Evolutionary conservation across 2,329 filamentous ascomycete species (phyloP).

Genomic region (Ophiostoma sp.): DNA sequence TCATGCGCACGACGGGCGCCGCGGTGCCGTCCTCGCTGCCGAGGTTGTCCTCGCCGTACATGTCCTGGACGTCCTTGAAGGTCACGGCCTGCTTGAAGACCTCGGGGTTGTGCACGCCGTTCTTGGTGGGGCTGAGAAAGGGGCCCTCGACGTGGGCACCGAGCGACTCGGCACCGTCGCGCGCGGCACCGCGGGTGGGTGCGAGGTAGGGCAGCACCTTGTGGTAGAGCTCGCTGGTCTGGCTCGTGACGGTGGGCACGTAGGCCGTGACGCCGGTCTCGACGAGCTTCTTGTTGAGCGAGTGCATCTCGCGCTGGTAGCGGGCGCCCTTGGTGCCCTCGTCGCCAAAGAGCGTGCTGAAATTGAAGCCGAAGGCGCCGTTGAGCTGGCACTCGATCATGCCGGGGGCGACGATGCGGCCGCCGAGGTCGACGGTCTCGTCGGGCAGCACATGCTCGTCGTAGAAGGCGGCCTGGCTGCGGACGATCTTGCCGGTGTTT

Average conservation of each 20-base stretch:
- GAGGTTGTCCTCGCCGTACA: slow-evolving; percentile 70
- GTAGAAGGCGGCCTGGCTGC: slow-evolving; percentile 63
- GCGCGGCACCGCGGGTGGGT: slow-evolving; percentile 57
- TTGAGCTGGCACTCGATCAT: slow-evolving; percentile 91
- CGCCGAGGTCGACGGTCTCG: slow-evolving; percentile 69
- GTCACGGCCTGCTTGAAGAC: slow-evolving; percentile 62
- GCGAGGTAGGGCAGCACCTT: slow-evolving; percentile 71
- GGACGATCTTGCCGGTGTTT: slow-evolving; percentile 71
- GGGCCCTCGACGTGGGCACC: slow-evolving; percentile 90
- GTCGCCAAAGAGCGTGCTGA: slow-evolving; percentile 69
- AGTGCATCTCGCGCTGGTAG: slow-evolving; percentile 67
- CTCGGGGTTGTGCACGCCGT: slow-evolving; percentile 74
- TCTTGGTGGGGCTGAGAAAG: slow-evolving; percentile 76
- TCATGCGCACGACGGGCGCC: slow-evolving; percentile 59
- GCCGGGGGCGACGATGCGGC: slow-evolving; percentile 77
- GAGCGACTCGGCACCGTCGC: slow-evolving; percentile 72
- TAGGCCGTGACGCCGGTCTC: slow-evolving; percentile 83
- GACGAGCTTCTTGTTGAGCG: slow-evolving; percentile 66
- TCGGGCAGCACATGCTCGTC: slow-evolving; percentile 65
- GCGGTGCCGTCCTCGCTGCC: slow-evolving; percentile 27
- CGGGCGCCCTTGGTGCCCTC: slow-evolving; percentile 34
- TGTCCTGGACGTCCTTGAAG: slow-evolving; percentile 60
- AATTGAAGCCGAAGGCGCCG: slow-evolving; percentile 88
- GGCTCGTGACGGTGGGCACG: slow-evolving; percentile 77
- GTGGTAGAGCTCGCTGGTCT: slow-evolving; percentile 74